Evolutionary conservation across 768 basidiomycete species (phyloP), one percentile per base, ranked within the genome.

Genomic region (Flagelloscypha sp.): DNA sequence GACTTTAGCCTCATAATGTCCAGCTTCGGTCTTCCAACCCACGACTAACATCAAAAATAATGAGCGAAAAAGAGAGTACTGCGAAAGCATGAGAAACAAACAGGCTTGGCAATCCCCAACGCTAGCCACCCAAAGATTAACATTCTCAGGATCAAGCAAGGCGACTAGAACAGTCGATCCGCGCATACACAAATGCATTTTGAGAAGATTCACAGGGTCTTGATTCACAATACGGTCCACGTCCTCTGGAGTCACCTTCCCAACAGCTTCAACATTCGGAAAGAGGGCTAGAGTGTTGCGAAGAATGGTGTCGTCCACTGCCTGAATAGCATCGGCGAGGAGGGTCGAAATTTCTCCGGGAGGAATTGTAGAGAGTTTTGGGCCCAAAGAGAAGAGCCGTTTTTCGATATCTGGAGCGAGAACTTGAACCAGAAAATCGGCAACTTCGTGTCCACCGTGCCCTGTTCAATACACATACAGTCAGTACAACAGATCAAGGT

Each of bases 51-150:
- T 6, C 36, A 22, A 37, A 11, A 22, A 3, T 15, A 27, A 25
- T 10, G 18, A 21, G 8, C 10, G 12, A 27, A 24, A 13, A 29
- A 10, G 19, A 23, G 7, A 15, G 7, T 8, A 30, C 15, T n/a
- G 30, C 27, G 31, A n/a, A 36, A 24, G 7, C n/a, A 32, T 2
- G 18, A 28, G 12, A 17, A 7, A 41, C 62, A 36, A 39, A 72
- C 74, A 62, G 38, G 70, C 72, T 43, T 62, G 62, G 43, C 72
- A 72, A 48, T 77, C 74, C 4, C 75, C 75, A 23, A 75, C 53
- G 48, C 70, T 74, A 3, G 68, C 72, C 9, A 74, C 68, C 72
- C 74, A 76, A 1, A 75, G 41, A 38, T 72, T 66, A 16, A 56
- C 52, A 9, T 44, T 50, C 10, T 37, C 27, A 4, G 71, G 66